Base-by-base conservation (phyloP, 176 grass and related monocot species). In the Puya raimondii region DNA sequence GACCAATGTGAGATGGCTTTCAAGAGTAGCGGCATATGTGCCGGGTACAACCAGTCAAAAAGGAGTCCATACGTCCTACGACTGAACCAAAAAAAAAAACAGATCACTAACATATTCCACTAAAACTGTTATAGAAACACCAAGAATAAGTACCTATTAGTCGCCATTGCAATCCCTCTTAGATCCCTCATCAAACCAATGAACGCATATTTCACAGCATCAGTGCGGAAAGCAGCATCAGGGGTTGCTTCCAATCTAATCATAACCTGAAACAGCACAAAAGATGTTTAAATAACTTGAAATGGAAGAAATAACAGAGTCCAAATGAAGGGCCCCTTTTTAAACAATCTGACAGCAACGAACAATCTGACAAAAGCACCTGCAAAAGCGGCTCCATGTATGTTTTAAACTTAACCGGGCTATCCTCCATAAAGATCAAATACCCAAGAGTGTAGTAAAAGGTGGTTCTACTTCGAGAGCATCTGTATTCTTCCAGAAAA, bases 101-200 rank as follows among this genome's bases (percentile, higher is more conserved):
- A 69, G 29, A 61, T 77, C 47, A 69, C 47, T 2, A 69, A 49
- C 17, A 49, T 11, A 9, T 25, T 23, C 27, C 18, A 61, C 14
- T 49, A 12, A 22, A 61, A 20, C 25, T 54, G 11, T 23, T 50
- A 0, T 13, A 15, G 49, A 73, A 63, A 50, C 5, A 76, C 52
- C 72, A 80, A 85, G 16, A 70, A 72, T 33, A 26, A 9, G 26
- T 25, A 99, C 95, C 95, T 99, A 79, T 80, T 99, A 80, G 95
- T 99, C 13, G 95, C 95, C 87, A 91, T 93, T 0, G 85, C 87
- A 76, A 99, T 91, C 64, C 95, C 95, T 80, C 87, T 72, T 25
- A 99, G 73, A 88, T 99, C 90, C 76, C 95, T 88, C 87, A 99
- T 99, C 76, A 85, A 81, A 77, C 95, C 95, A 91, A 92, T 91